A percentile compares a stretch with the other conserved stretches of the same genome.
phyloP scores from a whole-genome alignment of 116 monocot genomes.

The Trichopus zeylanicus region DNA sequence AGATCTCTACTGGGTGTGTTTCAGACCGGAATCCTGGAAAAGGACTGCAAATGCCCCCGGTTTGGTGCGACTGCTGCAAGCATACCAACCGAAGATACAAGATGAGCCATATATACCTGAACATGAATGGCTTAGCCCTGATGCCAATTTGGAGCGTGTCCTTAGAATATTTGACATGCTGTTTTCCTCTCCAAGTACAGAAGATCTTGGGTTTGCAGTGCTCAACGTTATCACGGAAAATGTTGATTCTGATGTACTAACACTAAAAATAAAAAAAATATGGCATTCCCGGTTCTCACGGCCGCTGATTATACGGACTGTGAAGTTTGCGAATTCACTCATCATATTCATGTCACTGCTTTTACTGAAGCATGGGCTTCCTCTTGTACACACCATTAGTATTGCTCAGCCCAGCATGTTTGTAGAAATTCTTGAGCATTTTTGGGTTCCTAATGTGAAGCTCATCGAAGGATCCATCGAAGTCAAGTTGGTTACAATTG shows the following conservation, averaged over 20 bases:
- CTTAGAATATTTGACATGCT: conserved; percentile 68
- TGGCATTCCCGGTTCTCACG: conserved; percentile 59
- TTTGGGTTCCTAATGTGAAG: conserved; percentile 82
- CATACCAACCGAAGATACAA: conserved; percentile 80
- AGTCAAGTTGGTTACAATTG: conserved; percentile 71
- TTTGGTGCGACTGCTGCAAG: conserved; percentile 60
- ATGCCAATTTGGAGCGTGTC: conserved; percentile 59
- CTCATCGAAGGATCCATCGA: conserved; percentile 69
- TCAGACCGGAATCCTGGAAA: conserved; percentile 69
- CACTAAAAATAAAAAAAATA: conserved; percentile 48
- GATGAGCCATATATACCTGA: too few relatives aligned
- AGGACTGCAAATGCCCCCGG: conserved; percentile 71
- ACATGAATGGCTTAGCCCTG: conserved; percentile 56
- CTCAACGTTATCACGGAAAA: conserved; percentile 92
- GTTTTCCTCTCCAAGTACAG: conserved; percentile 35
- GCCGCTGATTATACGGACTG: conserved; percentile 42
- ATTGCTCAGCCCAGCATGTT: conserved; percentile 64
- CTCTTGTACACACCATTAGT: conserved; percentile 75
- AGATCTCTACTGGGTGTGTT: conserved; percentile 68
- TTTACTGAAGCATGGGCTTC: conserved; percentile 72
- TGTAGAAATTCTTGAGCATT: conserved; percentile 42
- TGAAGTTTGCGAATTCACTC: conserved; percentile 67
- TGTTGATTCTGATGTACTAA: conserved; percentile 52
- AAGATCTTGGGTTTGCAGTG: conserved; percentile 77
- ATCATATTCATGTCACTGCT: conserved; percentile 90